A percentile compares a stretch with the other conserved stretches of the same genome.
These are phyloP conservation scores for Leccinum disarticulatum DNA, from an alignment of 768 basidiomycete species.

Conservation along the genomic window DNA sequence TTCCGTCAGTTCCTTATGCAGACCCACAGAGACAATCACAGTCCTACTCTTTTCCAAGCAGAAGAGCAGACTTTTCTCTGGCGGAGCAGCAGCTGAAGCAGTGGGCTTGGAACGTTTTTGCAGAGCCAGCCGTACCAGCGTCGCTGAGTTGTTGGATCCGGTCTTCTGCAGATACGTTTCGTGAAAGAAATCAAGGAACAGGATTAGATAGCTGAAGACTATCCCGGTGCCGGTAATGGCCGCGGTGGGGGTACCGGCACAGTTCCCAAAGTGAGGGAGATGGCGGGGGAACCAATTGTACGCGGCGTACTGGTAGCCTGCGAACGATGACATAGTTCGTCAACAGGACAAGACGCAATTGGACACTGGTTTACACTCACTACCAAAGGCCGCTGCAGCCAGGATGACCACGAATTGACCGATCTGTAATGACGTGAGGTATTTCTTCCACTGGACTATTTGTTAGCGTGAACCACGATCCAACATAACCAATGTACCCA, in stretches of 20 bases:
- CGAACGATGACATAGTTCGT: not conserved
- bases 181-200: slow-evolving; percentile 24
- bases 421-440: slow-evolving; percentile 27
- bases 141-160: not conserved
- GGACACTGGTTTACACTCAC: slow-evolving; percentile 1
- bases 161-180: slow-evolving; percentile 16
- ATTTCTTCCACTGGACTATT: slow-evolving; percentile 22
- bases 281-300: slow-evolving; percentile 17
- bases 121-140: not conserved
- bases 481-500: slow-evolving; percentile 10
- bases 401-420: slow-evolving; percentile 24
- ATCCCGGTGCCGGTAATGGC: slow-evolving; percentile 9
- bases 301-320: slow-evolving; percentile 20
- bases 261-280: slow-evolving; percentile 20
- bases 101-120: not conserved
- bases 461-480: not conserved
- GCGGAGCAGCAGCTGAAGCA: not conserved
- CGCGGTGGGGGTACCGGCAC: slow-evolving; percentile 13
- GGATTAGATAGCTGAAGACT: slow-evolving; percentile 18
- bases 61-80: not conserved
- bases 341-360: not conserved
- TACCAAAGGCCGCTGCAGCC: not conserved
- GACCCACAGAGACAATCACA: not conserved
- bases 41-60: not conserved
- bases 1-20: not conserved